A percentile compares a stretch with the other conserved stretches of the same genome.
phyloP scores from a whole-genome alignment of 2,329 filamentous ascomycete species.

The Colletotrichum cordylinicola region DNA sequence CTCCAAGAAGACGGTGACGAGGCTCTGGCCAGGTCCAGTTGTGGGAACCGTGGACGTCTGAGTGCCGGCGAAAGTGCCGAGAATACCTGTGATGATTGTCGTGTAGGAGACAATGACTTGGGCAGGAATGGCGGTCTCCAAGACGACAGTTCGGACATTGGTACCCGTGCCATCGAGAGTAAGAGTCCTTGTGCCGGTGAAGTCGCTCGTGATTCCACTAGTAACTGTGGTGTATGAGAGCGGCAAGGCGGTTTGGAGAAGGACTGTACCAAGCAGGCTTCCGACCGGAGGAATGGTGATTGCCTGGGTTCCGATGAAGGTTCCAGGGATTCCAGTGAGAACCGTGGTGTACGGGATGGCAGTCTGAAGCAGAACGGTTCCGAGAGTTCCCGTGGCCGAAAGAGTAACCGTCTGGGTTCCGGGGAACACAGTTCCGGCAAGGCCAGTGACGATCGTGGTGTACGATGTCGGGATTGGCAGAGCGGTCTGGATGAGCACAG shows the following conservation, averaged over 20 bases:
- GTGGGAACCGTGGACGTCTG: neutral
- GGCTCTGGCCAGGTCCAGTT: neutral
- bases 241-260: conserved; percentile 7
- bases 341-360: neutral
- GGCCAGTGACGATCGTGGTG: neutral
- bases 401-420: neutral
- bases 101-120: neutral
- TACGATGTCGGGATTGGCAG: neutral
- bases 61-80: neutral
- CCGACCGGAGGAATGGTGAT: neutral
- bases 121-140: neutral
- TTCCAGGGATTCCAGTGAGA: neutral
- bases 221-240: neutral
- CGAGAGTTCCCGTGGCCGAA: neutral
- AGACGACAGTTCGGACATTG: neutral
- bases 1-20: conserved; percentile 1
- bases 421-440: neutral
- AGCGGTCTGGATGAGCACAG: neutral
- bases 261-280: neutral
- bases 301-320: neutral
- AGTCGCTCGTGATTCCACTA: neutral
- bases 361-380: neutral
- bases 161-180: neutral
- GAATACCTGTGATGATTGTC: neutral
- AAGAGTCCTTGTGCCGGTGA: neutral